Percentiles rank a stretch among this genome's conserved stretches.
These are phyloP conservation scores for Iberis pinnata DNA, from an alignment of 345 rosid species.

Conservation along the genomic window DNA sequence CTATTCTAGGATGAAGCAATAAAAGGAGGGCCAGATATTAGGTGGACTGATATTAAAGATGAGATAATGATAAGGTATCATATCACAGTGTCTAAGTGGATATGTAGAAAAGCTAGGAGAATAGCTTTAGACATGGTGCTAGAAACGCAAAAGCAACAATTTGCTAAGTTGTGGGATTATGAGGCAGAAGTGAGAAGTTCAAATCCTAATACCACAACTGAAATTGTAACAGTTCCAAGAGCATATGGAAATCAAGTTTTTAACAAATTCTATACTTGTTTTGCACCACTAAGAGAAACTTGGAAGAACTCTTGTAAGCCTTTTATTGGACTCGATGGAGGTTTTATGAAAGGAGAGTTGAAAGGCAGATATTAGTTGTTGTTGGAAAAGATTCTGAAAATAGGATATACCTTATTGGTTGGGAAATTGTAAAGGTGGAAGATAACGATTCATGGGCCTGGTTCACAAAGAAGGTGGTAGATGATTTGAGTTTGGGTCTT, in stretches of 20 bases:
- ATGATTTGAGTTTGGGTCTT: no score
- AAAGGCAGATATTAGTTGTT: neutral
- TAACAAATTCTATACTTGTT: neutral
- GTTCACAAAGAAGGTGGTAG: no score
- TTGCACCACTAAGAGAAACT: neutral
- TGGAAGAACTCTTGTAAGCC: neutral
- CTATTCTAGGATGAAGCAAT: neutral
- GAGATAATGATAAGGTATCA: neutral
- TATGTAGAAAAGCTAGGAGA: neutral
- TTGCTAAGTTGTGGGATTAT: neutral
- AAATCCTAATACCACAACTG: neutral
- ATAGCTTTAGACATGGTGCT: neutral
- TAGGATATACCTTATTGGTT: neutral
- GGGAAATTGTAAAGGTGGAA: neutral
- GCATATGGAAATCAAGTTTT: neutral
- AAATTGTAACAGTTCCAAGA: neutral
- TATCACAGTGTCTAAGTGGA: neutral
- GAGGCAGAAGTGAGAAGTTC: neutral
- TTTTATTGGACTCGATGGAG: neutral
- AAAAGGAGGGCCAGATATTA: neutral
- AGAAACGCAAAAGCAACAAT: neutral
- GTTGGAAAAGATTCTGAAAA: neutral
- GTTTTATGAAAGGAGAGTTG: neutral
- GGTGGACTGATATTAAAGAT: neutral
- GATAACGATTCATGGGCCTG: neutral